phyloP scores from a whole-genome alignment of 441 rosid species.

The Metrosideros polymorpha region DNA sequence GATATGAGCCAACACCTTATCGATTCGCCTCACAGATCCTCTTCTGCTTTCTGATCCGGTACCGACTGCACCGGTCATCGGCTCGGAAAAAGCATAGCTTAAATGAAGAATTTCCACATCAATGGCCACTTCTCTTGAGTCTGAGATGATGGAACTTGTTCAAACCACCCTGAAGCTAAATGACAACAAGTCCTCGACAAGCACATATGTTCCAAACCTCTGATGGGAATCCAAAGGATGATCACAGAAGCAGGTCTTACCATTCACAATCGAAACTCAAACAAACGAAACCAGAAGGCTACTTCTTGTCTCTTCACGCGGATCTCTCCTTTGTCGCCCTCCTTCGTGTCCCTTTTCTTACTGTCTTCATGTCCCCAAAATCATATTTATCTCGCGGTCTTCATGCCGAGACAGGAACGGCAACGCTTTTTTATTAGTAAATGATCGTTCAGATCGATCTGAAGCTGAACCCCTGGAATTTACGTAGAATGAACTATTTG shows the following conservation, averaged over 20 bases:
- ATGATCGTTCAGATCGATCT: not conserved
- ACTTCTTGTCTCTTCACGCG: conserved; percentile 34
- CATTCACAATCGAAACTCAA: not conserved
- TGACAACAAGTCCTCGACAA: not conserved
- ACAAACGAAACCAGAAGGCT: conserved; percentile 20
- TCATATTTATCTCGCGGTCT: not conserved
- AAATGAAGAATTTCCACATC: not conserved
- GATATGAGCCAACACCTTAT: not conserved
- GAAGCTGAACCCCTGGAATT: not conserved
- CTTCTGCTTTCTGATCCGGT: not conserved
- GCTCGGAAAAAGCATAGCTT: not conserved
- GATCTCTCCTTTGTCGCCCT: conserved; percentile 35
- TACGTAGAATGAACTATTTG: not conserved
- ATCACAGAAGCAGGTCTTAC: not conserved
- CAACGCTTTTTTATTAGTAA: not conserved
- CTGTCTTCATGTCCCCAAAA: conserved; percentile 8
- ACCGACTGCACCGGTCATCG: not conserved
- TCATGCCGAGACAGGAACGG: conserved; percentile 1
- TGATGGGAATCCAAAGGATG: not conserved
- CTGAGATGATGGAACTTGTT: not conserved
- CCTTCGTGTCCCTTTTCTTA: conserved; percentile 3
- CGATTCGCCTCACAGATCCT: not conserved
- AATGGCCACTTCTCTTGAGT: not conserved
- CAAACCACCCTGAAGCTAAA: not conserved
- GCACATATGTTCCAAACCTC: not conserved